phyloP scores from a whole-genome alignment of 2,329 filamentous ascomycete species.

The Bipolaris bicolor region DNA sequence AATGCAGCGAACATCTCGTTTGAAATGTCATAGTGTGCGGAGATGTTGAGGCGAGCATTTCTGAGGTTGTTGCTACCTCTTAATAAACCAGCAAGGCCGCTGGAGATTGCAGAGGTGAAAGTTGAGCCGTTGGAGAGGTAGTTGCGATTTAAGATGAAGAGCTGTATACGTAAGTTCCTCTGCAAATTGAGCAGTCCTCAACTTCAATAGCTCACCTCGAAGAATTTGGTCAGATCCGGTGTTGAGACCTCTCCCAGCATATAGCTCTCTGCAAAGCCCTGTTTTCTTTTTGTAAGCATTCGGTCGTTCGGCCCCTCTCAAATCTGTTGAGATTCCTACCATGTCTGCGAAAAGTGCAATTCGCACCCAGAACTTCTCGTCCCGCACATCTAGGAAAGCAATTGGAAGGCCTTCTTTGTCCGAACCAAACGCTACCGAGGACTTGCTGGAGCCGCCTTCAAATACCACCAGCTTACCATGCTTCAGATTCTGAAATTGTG shows the following conservation, averaged over 20 bases:
- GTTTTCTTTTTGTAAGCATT: neutral
- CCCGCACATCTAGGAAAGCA: conserved; percentile 65
- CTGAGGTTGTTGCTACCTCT: conserved; percentile 56
- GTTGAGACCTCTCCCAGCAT: conserved; percentile 76
- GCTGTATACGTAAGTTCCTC: conserved; percentile 50
- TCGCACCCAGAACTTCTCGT: conserved; percentile 73
- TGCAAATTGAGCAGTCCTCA: neutral
- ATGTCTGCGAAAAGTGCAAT: conserved; percentile 74
- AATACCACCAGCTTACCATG: conserved; percentile 55
- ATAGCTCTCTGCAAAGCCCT: conserved; percentile 73
- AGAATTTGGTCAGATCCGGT: conserved; percentile 70
- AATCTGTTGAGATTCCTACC: conserved; percentile 46
- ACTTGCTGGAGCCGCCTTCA: conserved; percentile 52
- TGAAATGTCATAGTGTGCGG: conserved; percentile 76
- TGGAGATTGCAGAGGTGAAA: conserved; percentile 64
- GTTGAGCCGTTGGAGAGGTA: conserved; percentile 69
- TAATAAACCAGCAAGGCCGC: conserved; percentile 62
- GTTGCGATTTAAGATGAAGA: conserved; percentile 73
- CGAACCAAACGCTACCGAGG: conserved; percentile 52
- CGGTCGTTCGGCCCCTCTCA: neutral
- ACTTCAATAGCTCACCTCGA: conserved; percentile 58
- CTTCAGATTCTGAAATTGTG: conserved; percentile 54
- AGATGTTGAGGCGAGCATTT: conserved; percentile 67
- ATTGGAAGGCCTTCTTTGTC: conserved; percentile 51
- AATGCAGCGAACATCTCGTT: conserved; percentile 79